Evolutionary conservation across 1,284 basidiomycete species (phyloP).

Genomic region (Microbotryomycetes sp.): DNA sequence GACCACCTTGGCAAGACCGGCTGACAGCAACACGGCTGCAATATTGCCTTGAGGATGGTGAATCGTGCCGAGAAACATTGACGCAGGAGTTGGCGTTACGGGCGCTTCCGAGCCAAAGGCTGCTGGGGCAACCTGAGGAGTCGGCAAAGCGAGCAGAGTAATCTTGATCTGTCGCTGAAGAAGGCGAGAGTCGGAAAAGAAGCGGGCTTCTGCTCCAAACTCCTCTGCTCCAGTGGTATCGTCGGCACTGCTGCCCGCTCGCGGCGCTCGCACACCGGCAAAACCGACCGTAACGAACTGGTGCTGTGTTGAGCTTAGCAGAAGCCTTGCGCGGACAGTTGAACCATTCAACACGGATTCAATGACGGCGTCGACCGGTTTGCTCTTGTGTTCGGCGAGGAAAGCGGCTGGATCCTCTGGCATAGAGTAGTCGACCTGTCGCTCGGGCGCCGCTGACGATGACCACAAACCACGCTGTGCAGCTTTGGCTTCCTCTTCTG

Average conservation of each 20-base stretch:
- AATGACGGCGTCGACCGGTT: conserved; percentile 79
- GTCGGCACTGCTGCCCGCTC: conserved; percentile 47
- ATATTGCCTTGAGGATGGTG: conserved; percentile 91
- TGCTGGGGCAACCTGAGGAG: conserved; percentile 58
- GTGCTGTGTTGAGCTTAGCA: conserved; percentile 81
- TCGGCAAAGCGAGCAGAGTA: conserved; percentile 79
- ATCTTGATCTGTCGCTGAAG: conserved; percentile 84
- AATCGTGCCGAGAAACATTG: conserved; percentile 84
- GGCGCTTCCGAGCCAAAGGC: conserved; percentile 65
- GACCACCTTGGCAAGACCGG: conserved; percentile 83
- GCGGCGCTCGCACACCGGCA: conserved; percentile 77
- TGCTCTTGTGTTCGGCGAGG: conserved; percentile 83
- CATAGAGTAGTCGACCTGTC: conserved; percentile 75
- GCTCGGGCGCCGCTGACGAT: conserved; percentile 1
- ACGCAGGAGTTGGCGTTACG: conserved; percentile 46
- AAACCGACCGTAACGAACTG: conserved; percentile 76
- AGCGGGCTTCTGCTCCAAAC: conserved; percentile 63
- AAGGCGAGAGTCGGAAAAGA: conserved; percentile 87
- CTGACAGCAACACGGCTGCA: conserved; percentile 76
- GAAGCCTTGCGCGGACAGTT: conserved; percentile 77
- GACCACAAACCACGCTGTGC: conserved; percentile 57
- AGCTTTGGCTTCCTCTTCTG: conserved; percentile 70
- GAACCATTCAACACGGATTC: conserved; percentile 92
- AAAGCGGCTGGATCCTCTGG: conserved; percentile 82
- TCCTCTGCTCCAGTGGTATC: conserved; percentile 33